phyloP scores from a whole-genome alignment of 495 filamentous ascomycete genomes.

The Symbiotaphrina buchneri region DNA sequence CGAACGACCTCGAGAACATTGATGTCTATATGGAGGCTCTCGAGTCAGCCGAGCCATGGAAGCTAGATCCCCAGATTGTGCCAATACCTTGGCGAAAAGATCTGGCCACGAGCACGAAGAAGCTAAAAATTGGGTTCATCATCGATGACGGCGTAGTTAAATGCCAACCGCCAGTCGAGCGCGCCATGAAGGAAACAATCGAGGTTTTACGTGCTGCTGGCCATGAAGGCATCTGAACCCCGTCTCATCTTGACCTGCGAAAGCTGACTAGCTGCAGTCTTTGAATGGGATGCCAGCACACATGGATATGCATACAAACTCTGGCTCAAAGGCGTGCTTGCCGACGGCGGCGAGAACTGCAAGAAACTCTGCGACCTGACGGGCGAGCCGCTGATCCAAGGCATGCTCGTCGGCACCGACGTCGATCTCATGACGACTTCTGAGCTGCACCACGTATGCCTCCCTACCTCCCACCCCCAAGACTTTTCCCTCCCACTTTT shows the following conservation, averaged over 20 bases:
- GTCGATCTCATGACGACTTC: too few relatives aligned
- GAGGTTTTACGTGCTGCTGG: conserved; percentile 9
- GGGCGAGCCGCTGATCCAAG: conserved; percentile 27
- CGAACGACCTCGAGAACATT: background rate
- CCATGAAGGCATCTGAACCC: conserved; percentile 13
- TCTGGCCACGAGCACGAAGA: conserved; percentile 7
- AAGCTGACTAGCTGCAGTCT: too few relatives aligned
- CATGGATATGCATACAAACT: too few relatives aligned
- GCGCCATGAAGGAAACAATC: conserved; percentile 10
- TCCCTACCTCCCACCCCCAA: conserved; percentile 2
- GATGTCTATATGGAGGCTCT: conserved; percentile 14
- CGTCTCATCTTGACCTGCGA: conserved; percentile 5
- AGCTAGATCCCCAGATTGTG: conserved; percentile 13
- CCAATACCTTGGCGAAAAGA: conserved; percentile 10
- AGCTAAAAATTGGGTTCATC: conserved; percentile 12
- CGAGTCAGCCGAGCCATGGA: conserved; percentile 9
- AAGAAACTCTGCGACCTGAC: too few relatives aligned
- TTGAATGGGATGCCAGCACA: too few relatives aligned
- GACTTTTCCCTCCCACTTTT: conserved; percentile 16
- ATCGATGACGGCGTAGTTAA: too few relatives aligned
- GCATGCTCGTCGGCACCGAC: too few relatives aligned
- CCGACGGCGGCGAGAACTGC: too few relatives aligned
- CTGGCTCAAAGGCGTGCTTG: too few relatives aligned
- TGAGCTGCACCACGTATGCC: background rate
- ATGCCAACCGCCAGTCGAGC: conserved; percentile 8